Percentiles rank a stretch among this genome's conserved stretches.
Evolutionary conservation across 345 rosid species (phyloP).

Genomic region (Hibiscus tridactylites): DNA sequence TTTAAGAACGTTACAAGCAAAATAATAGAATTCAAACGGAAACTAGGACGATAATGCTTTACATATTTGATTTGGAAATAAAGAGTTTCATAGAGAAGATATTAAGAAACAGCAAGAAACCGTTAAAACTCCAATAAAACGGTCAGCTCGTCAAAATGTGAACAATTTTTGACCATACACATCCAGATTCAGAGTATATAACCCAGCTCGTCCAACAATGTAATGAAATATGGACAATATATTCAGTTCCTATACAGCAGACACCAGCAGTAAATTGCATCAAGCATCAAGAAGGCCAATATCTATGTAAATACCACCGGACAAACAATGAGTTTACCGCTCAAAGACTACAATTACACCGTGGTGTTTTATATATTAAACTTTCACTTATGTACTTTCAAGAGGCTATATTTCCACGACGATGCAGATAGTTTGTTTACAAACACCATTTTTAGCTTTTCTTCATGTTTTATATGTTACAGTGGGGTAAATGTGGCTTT

Average conservation of each 20-base stretch:
- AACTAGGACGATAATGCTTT: not conserved
- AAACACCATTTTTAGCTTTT: not conserved
- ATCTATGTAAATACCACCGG: not conserved
- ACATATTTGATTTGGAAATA: not conserved
- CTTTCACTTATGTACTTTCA: not conserved
- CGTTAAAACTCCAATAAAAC: not conserved
- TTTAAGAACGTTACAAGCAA: not conserved
- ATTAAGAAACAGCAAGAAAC: not conserved
- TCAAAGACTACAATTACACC: not conserved
- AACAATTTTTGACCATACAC: not conserved
- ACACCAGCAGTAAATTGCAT: not conserved
- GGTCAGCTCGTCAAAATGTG: not conserved
- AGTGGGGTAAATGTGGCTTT: not conserved
- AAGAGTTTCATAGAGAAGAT: not conserved
- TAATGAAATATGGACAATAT: not conserved
- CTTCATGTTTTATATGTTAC: not conserved
- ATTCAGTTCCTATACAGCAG: not conserved
- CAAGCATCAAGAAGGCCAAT: not conserved
- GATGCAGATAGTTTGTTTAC: not conserved
- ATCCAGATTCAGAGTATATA: not conserved
- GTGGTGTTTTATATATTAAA: not conserved
- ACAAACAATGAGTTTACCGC: not conserved
- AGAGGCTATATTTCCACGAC: not conserved
- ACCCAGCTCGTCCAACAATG: not conserved
- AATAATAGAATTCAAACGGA: not conserved